Evolutionary conservation across 2,329 filamentous ascomycete genomes (phyloP), one percentile per base, ranked within the genome.

Genomic region (Alternaria arborescens): DNA sequence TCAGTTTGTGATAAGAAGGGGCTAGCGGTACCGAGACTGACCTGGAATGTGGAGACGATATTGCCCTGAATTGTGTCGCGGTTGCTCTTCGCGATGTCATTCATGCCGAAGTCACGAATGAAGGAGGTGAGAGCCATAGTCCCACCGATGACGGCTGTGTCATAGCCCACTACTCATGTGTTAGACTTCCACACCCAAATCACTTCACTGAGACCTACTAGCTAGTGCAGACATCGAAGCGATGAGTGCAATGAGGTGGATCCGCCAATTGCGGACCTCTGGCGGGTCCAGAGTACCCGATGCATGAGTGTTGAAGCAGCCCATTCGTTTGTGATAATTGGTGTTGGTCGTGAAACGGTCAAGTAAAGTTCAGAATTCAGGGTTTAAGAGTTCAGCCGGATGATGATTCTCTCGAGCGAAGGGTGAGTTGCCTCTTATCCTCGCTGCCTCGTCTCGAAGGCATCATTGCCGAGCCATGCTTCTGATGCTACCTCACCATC

Each of bases 121-220:
- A 79, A 80, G 7, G 77, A 79, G 32, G 73, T 72, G 8, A 79
- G 70, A 4, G 78, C 77, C 75, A 80, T 78, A 5, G 78, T 80
- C 3, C 77, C 77, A 28, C 78, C 78, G 53, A 80, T 80, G 24
- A 80, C 77, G 30, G 76, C 72, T 11, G 72, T 75, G 52, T 76
- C 73, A 51, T 76, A 76, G 4, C 72, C 73, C 73, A 76, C 71
- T 76, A 26, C n/a, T 3, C 28, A 7, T 24, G 7, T 18, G 8
- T 63, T 20, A 63, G 60, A 46, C 10, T 8, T 18, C 8, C 12
- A 12, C 2, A 12, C 5, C 26, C 20, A 48, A 11, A 36, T 12
- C 4, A 7, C 22, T 32, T 47, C 18, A 36, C 4, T 11, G 18
- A 1, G 1, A 63, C 68, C 48, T 66, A 75, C 68, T 80, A 32